Percentiles rank a stretch among this genome's conserved stretches.
Evolutionary conservation across 179 eudicot genomes (phyloP).

Genomic region (Heliamphora pulchella): DNA sequence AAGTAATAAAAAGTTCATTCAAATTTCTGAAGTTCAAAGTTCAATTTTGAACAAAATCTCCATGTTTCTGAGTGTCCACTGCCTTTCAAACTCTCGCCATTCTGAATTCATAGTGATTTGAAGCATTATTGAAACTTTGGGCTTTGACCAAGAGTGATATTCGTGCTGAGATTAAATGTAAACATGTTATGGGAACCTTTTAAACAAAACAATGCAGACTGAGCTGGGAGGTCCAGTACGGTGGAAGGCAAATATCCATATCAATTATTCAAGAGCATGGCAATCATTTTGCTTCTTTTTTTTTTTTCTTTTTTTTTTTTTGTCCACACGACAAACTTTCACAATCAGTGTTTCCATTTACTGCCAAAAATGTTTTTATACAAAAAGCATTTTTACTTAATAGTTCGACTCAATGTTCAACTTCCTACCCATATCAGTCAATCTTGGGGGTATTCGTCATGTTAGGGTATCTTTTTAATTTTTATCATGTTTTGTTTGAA

Average conservation of each 20-base stretch:
- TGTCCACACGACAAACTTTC: not conserved
- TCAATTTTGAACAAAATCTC: too few relatives aligned
- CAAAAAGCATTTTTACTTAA: not conserved
- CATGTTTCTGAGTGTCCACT: too few relatives aligned
- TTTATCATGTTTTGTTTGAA: not conserved
- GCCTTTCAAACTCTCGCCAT: not conserved
- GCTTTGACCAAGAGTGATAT: too few relatives aligned
- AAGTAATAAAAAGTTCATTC: too few relatives aligned
- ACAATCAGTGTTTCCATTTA: not conserved
- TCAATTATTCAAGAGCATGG: not conserved
- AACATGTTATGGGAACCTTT: not conserved
- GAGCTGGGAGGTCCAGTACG: not conserved
- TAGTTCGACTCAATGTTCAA: not conserved
- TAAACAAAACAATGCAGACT: not conserved
- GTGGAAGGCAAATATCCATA: not conserved
- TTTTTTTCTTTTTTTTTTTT: not conserved
- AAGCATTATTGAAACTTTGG: not conserved
- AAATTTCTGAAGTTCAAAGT: too few relatives aligned
- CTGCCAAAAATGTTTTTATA: not conserved
- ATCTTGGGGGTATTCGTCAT: not conserved
- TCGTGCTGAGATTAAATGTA: too few relatives aligned
- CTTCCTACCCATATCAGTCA: not conserved
- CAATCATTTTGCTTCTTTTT: too few relatives aligned
- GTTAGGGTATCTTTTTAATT: not conserved
- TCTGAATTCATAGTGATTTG: not conserved